A percentile compares a stretch with the other conserved stretches of the same genome.
Conservation (phyloP, 2,329 filamentous ascomycete species). For the Pseudogymnoascus sp. region DNA sequence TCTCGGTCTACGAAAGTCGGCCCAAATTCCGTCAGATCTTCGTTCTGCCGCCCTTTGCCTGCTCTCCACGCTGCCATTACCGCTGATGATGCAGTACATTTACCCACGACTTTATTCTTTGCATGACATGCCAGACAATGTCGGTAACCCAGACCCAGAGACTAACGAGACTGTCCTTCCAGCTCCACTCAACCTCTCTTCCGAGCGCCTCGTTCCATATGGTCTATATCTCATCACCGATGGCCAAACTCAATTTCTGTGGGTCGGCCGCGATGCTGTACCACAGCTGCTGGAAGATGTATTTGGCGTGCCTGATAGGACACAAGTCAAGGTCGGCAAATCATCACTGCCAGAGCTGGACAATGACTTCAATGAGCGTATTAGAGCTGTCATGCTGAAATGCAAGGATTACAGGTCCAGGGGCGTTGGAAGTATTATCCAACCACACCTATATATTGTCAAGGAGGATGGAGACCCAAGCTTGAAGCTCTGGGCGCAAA, state of each 20-base stretch:
- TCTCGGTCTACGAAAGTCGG: slow-evolving; percentile 82
- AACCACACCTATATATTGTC: slow-evolving; percentile 87
- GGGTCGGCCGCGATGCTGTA: slow-evolving; percentile 88
- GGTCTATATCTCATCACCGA: slow-evolving; percentile 96
- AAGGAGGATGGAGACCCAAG: slow-evolving; percentile 94
- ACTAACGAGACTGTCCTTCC: slow-evolving; percentile 87
- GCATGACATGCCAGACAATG: slow-evolving; percentile 93
- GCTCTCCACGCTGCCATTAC: slow-evolving; percentile 85
- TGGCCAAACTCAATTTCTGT: slow-evolving; percentile 93
- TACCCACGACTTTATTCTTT: slow-evolving; percentile 77
- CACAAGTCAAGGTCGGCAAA: slow-evolving; percentile 85
- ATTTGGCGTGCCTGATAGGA: slow-evolving; percentile 77
- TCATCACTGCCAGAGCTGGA: slow-evolving; percentile 77
- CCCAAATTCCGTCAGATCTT: slow-evolving; percentile 88
- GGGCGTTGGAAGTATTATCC: slow-evolving; percentile 84
- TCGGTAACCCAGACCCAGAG: slow-evolving; percentile 73
- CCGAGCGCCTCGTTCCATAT: slow-evolving; percentile 77
- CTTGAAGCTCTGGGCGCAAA: slow-evolving; percentile 93
- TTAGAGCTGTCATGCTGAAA: slow-evolving; percentile 85
- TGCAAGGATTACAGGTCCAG: slow-evolving; percentile 78
- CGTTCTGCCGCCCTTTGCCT: slow-evolving; percentile 86
- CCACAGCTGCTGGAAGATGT: slow-evolving; percentile 82
- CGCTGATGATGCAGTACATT: slow-evolving; percentile 87
- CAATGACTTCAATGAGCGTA: slow-evolving; percentile 92
- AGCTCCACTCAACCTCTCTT: slow-evolving; percentile 75